These are phyloP conservation scores for Vaccinium macrocarpon DNA, from an alignment of 148 eudicot genomes.

Conservation along the genomic window DNA sequence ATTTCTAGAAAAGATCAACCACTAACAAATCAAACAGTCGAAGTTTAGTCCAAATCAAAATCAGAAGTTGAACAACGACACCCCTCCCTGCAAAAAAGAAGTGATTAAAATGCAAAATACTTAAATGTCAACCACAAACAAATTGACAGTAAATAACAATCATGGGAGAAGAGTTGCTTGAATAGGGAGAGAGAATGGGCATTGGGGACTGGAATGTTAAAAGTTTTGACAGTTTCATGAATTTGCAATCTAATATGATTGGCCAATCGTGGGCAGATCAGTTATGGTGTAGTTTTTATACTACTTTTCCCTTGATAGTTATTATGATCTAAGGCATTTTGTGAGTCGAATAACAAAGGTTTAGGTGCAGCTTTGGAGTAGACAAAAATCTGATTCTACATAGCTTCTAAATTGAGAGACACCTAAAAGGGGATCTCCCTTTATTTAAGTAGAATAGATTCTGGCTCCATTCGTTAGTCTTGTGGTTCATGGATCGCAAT, in stretches of 20 bases:
- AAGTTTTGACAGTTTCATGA: not conserved
- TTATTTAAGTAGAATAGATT: not conserved
- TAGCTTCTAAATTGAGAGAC: not conserved
- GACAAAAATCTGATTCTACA: not conserved
- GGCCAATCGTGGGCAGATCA: not conserved
- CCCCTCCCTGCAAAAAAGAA: not conserved
- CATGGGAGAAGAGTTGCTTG: not conserved
- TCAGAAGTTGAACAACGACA: not conserved
- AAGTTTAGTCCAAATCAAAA: too few relatives aligned
- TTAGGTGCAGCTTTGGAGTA: not conserved
- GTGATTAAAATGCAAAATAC: not conserved
- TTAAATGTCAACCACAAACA: not conserved
- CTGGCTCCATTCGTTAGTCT: not conserved
- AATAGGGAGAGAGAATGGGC: not conserved
- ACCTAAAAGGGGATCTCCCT: not conserved
- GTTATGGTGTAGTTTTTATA: not conserved
- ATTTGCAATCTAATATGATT: not conserved
- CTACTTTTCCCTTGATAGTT: not conserved
- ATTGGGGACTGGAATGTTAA: not conserved
- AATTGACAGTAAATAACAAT: not conserved
- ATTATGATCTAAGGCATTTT: not conserved
- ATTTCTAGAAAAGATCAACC: too few relatives aligned
- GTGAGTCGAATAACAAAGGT: not conserved
- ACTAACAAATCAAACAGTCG: too few relatives aligned
- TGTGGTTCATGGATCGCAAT: constrained; percentile 4